These are phyloP conservation scores for Aspergillus spinulosporus DNA, from an alignment of 2,329 filamentous ascomycete species.

Conservation along the genomic window DNA sequence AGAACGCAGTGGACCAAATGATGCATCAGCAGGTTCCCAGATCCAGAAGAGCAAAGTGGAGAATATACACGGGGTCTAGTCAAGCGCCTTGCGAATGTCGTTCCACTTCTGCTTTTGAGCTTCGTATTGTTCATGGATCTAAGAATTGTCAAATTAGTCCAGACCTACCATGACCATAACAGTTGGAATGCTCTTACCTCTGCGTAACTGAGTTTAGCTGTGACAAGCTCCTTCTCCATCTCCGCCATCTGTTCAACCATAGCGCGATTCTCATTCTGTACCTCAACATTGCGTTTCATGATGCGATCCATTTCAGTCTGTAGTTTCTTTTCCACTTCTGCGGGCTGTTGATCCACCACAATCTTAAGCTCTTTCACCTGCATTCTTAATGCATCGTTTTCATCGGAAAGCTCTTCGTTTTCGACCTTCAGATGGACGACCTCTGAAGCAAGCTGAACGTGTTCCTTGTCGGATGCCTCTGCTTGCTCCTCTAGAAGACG, in stretches of 20 bases:
- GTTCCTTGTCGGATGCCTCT: conserved; percentile 84
- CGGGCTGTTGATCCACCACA: conserved; percentile 85
- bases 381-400: conserved; percentile 82
- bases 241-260: conserved; percentile 88
- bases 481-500: conserved; percentile 83
- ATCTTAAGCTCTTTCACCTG: conserved; percentile 82
- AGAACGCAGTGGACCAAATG: not conserved
- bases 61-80: conserved; percentile 27
- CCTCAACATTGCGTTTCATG: conserved; percentile 88
- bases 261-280: conserved; percentile 86
- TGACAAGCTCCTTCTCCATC: conserved; percentile 88
- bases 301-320: conserved; percentile 84
- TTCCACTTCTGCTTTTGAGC: conserved; percentile 74
- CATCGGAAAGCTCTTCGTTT: conserved; percentile 83
- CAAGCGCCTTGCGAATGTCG: conserved; percentile 64
- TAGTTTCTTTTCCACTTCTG: conserved; percentile 79
- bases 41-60: not conserved
- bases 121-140: conserved; percentile 71
- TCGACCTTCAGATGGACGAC: conserved; percentile 90
- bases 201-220: conserved; percentile 91
- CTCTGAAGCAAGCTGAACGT: conserved; percentile 86
- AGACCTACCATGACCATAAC: not conserved
- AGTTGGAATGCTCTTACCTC: conserved; percentile 64
- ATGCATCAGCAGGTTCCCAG: conserved; percentile 7
- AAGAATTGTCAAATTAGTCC: conserved; percentile 21